Base-by-base conservation (phyloP, 352 stramenopile genomes). In the Globisporangium polare region DNA sequence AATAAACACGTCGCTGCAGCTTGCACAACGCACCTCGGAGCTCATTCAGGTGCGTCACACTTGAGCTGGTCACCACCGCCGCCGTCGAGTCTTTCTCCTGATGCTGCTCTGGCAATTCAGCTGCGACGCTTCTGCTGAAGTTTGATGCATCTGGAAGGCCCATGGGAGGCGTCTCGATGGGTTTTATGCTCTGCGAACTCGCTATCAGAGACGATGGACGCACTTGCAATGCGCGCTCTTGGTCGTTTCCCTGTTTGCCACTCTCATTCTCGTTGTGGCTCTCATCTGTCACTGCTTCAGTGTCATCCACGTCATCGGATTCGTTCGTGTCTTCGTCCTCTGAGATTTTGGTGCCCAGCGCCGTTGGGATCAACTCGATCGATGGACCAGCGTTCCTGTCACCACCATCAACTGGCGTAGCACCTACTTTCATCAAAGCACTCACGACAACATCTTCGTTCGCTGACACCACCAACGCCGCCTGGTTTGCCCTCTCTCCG, bases 361-460 rank as follows among this genome's bases (percentile, higher is more conserved):
- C 31, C n/a, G n/a, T n/a, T 35, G 57, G 22, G 18, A 57, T 63
- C 46, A 63, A 56, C 12, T 63, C 46, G 33, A 57, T 63, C 22
- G 46, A 42, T 41, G 33, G 45, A 24, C 45, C 33, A 0, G 10
- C 10, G 31, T 27, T 2, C 2, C n/a, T 20, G 3, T 10, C 37
- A 24, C 15, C 45, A 5, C 1, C 5, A 5, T 17, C 13, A 8
- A 6, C 4, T 42, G 17, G 4, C 9, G 12, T 10, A 39, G 1
- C 27, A 33, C 20, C 18, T 6, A 35, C 39, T 26, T 9, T 12
- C 41, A 7, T 10, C 5, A 27, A 7, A 9, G 8, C 22, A 5
- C 22, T 17, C 0, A 10, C 41, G 26, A 2, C 20, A 22, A 1
- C 20, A 3, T 50, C 53, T 10, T 47, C 20, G 39, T 17, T 59